phyloP scores from a whole-genome alignment of 495 filamentous ascomycete genomes.

The Cercophora sp. region DNA sequence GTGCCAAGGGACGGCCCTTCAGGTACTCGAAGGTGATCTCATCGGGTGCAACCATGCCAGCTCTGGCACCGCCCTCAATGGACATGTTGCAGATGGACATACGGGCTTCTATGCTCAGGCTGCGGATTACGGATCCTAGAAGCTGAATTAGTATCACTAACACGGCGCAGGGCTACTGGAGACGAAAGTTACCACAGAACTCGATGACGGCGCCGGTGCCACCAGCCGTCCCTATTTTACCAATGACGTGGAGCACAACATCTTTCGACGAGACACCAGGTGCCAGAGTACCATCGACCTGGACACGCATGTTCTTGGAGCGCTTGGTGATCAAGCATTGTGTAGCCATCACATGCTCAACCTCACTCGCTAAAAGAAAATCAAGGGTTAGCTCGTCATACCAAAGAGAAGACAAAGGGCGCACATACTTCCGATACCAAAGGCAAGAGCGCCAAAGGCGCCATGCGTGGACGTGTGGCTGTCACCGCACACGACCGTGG shows the following conservation, averaged over 20 bases:
- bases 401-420: too few relatives aligned
- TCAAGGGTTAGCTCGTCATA: too few relatives aligned
- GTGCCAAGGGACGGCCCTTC: constrained; percentile 82
- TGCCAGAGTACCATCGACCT: constrained; percentile 87
- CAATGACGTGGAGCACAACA: constrained; percentile 90
- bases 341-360: constrained; percentile 96
- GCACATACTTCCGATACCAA: constrained; percentile 69
- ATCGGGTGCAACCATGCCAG: constrained; percentile 95
- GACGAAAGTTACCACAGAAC: constrained; percentile 61
- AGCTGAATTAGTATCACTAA: background rate
- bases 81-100: constrained; percentile 99
- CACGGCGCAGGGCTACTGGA: background rate
- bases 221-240: constrained; percentile 90
- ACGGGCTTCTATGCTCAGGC: constrained; percentile 90
- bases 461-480: constrained; percentile 97
- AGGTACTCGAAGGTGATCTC: constrained; percentile 93
- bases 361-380: too few relatives aligned
- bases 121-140: constrained; percentile 72
- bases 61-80: constrained; percentile 94
- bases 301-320: constrained; percentile 97
- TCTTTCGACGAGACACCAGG: constrained; percentile 95
- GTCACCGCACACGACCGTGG: constrained; percentile 96
- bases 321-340: constrained; percentile 91
- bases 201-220: constrained; percentile 94
- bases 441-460: constrained; percentile 91